Base-by-base conservation (phyloP, 345 rosid species). In the Lepidium africanum region DNA sequence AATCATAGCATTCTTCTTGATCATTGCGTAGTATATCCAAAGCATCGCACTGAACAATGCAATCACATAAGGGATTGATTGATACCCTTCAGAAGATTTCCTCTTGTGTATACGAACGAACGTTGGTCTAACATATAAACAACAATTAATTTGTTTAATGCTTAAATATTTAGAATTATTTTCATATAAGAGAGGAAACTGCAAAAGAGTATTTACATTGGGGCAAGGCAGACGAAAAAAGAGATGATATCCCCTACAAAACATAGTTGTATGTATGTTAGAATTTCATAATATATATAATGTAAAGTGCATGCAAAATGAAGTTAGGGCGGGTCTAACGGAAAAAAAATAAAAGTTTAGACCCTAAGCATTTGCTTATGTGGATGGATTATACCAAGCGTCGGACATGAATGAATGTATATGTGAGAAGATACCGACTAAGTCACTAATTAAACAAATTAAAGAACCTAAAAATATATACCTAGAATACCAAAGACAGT, bases 401-500 rank as follows among this genome's bases (percentile, higher is more conserved):
- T 4, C 27, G 27, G 27, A 0, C 27, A 3, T 25, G 27, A 25
- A 25, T 25, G 27, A 25, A 21, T 21, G 70, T 35, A 60, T 53
- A 45, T 5, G 46, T 57, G 32, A 23, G 32, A 56, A 15, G 13
- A 54, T 15, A 35, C 10, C 30, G 27, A 25, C 3, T 25, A 25
- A 25, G 27, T 3, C 21, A 30, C 38, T 7, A n/a, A 5, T 2
- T 7, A 4, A 46, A 11, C 10, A 13, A 10, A 2, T 15, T 8
- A 33, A 16, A 17, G 32, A 9, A 19, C 0, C 17, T 46, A 57
- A 39, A 14, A 25, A 16, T 1, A 58, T 21, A 7, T 81, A 90
- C 97, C 97, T 59, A 85, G 75, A 78, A 91, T 39, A 61, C 96
- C 97, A 72, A 87, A 87, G 59, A 85, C 82, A 59, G 82, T 74